Evolutionary conservation across 495 filamentous ascomycete genomes (phyloP).

Genomic region (Apiosordaria backusii): DNA sequence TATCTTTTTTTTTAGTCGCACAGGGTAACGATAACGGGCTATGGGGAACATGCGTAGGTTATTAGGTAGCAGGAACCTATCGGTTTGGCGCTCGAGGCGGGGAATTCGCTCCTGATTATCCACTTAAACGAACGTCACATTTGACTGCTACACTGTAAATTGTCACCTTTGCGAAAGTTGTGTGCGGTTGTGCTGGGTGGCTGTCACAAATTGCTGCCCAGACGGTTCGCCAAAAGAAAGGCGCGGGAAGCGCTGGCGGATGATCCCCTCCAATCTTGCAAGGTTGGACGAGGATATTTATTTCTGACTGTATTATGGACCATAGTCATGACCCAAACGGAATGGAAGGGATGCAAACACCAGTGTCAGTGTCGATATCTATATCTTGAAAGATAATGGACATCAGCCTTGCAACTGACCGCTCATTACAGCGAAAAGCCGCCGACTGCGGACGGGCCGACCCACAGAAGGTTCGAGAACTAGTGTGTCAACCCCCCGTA

Average conservation of each 20-base stretch:
- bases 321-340: not conserved
- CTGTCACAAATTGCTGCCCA: slow-evolving; percentile 1
- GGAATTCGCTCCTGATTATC: not conserved
- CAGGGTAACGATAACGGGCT: slow-evolving; percentile 1
- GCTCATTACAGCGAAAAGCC: not conserved
- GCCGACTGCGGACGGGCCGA: slow-evolving; percentile 19
- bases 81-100: not conserved
- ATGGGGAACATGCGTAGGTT: not conserved
- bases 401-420: not conserved
- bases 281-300: not conserved
- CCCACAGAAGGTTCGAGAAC: slow-evolving; percentile 50
- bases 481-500: slow-evolving; percentile 12
- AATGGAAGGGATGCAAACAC: not conserved
- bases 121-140: not conserved
- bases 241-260: not conserved
- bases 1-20: not conserved
- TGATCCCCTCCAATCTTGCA: not conserved
- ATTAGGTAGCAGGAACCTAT: not conserved
- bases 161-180: not conserved
- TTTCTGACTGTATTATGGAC: not conserved
- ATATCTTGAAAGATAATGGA: not conserved
- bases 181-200: not conserved
- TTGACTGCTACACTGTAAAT: not conserved
- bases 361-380: not conserved
- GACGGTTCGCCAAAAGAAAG: not conserved